Evolutionary conservation across 805 yeast genomes (phyloP), one percentile per base, ranked within the genome.

Genomic region (Hagleromyces aurorensis): DNA sequence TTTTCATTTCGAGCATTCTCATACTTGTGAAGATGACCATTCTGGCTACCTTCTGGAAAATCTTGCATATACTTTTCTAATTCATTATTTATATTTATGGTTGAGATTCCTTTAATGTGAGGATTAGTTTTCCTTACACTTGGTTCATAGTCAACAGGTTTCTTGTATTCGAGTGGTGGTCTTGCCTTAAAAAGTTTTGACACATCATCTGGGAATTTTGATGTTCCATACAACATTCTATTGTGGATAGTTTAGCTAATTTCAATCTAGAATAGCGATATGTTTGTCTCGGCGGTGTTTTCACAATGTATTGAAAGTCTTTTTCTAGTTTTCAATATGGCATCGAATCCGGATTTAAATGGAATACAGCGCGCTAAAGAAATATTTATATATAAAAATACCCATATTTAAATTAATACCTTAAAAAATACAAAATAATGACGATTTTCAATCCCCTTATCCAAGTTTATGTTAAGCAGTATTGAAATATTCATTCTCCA

Each of bases 141-240:
- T 1, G 68, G 59, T 1, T 72, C 63, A 37, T 60, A 59, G 43
- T 77, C 87, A 3, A 55, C 45, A 1, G 76, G 76, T 17, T 46
- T 55, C 7, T 65, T 49, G 39, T 62, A 67, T 19, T 64, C 61
- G n/a, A 72, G 50, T 16, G 82, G 81, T 7, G 73, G 70, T 23
- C 68, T 62, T 4, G 82, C 77, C 58, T 44, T 61, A 46, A 48
- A 72, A 5, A 70, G 52, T 25, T 49, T 50, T 18, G 56, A 39
- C 8, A 64, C 59, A 33, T 68, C 70, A 4, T 67, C 38, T 15
- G 64, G 55, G 33, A 50, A 58, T 30, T 55, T 60, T 5, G 64
- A 53, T 3, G 56, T 45, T 22, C 55, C 59, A 7, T 57, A 31
- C 15, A 39, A 40, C 47, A 40, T 40, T 13, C 16, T 19, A n/a